Base-by-base conservation (phyloP, 2,329 filamentous ascomycete genomes). In the Apiospora koreana region DNA sequence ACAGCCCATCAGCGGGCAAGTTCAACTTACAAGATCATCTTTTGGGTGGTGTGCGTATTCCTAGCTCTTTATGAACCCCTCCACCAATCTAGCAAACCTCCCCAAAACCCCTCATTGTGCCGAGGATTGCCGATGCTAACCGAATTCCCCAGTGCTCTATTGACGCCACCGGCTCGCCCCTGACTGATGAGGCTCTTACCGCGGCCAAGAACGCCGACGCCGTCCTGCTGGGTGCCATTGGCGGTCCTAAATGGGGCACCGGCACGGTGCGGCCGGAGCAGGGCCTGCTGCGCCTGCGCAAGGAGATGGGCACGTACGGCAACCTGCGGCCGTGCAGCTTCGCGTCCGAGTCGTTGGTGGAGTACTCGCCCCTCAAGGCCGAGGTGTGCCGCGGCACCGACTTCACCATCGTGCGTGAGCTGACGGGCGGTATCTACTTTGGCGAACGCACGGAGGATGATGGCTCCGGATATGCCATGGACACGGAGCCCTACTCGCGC, bases 311-410 rank as follows among this genome's bases (percentile, higher is more conserved):
- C 79, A 94, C 95, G 70, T 98, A 97, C 83, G 95, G 95, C 76
- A 98, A 98, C 88, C 91, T 98, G 71, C 92, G 95, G 7, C 95
- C 95, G 12, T 98, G 95, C 88, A 97, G 93, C 88, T 98, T 99
- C 85, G 94, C 94, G 67, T 95, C 94, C 0, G 93, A 95, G 68
- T 88, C 90, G 38, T 91, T 98, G 67, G 91, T 97, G 78, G 91
- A 95, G 67, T 88, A 87, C 79, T 98, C 94, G 14, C 95, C 95
- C 0, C 90, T 98, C 73, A 97, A 97, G 84, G 91, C 93, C 69
- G 88, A 92, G 3, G 88, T 98, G 73, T 97, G 93, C 87, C 88
- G 91, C 73, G 95, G 93, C 77, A 94, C 93, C 76, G 93, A 98
- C 86, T 94, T 98, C 84, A 93, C 93, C 83, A 92, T 98, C 79